A percentile compares a stretch with the other conserved stretches of the same genome.
These are phyloP conservation scores for Cryptococcus wingfieldii DNA, from an alignment of 1,284 basidiomycete species.

Conservation along the genomic window DNA sequence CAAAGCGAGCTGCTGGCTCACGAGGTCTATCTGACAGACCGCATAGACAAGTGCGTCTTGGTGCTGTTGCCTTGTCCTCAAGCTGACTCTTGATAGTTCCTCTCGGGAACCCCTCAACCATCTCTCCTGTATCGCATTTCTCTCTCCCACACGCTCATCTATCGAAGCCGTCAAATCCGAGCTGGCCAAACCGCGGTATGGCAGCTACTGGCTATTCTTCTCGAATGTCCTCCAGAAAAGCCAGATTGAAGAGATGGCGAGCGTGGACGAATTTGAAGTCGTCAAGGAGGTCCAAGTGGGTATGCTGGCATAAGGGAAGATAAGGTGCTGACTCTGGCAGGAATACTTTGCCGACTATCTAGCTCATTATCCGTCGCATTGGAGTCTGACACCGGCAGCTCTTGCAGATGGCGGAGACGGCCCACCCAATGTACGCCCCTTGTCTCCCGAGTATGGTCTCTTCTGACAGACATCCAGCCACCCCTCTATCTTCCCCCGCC, in stretches of 20 bases:
- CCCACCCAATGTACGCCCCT: conserved; percentile 41
- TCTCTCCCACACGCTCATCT: conserved; percentile 74
- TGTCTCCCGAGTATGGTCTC: background rate
- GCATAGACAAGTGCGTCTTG: conserved; percentile 72
- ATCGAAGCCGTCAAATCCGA: conserved; percentile 78
- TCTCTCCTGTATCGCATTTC: conserved; percentile 93
- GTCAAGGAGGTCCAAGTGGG: conserved; percentile 92
- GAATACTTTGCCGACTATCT: conserved; percentile 96
- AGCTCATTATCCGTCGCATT: conserved; percentile 78
- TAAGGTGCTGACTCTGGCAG: conserved; percentile 49
- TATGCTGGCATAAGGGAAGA: background rate
- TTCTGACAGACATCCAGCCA: conserved; percentile 28
- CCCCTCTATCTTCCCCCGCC: conserved; percentile 56
- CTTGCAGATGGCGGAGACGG: conserved; percentile 46
- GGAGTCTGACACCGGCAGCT: conserved; percentile 72
- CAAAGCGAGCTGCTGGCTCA: conserved; percentile 92
- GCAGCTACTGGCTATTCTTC: conserved; percentile 96
- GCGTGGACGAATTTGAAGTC: conserved; percentile 92
- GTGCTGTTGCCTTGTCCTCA: background rate
- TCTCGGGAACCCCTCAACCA: conserved; percentile 86
- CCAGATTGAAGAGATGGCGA: conserved; percentile 87
- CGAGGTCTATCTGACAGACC: conserved; percentile 96
- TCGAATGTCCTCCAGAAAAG: conserved; percentile 88
- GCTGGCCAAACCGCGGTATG: conserved; percentile 84
- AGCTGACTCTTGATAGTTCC: conserved; percentile 40